phyloP scores from a whole-genome alignment of 352 stramenopile genomes.

The Achlya hypogyna region DNA sequence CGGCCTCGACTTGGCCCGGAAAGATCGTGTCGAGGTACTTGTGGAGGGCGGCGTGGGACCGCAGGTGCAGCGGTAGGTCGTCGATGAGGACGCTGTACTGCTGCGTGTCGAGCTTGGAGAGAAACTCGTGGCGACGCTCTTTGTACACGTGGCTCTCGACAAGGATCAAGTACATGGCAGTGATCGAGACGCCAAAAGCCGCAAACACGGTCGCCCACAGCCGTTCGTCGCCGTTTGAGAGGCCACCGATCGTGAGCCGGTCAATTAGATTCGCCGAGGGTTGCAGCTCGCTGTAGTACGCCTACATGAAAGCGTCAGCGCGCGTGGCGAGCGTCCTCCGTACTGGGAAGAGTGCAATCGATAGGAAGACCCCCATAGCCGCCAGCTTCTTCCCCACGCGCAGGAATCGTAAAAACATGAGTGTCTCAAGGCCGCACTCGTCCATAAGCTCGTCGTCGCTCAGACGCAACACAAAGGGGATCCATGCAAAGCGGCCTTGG shows the following conservation, averaged over 20 bases:
- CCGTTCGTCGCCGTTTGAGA: conserved; percentile 36
- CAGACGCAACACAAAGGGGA: conserved; percentile 50
- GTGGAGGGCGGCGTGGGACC: conserved; percentile 44
- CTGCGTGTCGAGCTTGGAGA: conserved; percentile 42
- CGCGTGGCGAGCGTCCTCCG: neutral
- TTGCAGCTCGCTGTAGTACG: conserved; percentile 11
- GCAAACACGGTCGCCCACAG: conserved; percentile 50
- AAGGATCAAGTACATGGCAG: conserved; percentile 46
- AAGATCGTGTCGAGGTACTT: conserved; percentile 66
- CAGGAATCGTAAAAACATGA: conserved; percentile 69
- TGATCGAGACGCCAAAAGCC: conserved; percentile 39
- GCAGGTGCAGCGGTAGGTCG: conserved; percentile 44
- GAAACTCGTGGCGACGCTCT: conserved; percentile 53
- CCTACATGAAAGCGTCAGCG: conserved; percentile 2
- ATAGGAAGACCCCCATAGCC: conserved; percentile 38
- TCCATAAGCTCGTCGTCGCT: conserved; percentile 48
- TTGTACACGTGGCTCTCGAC: conserved; percentile 52
- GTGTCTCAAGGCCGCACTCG: conserved; percentile 55
- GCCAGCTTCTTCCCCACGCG: conserved; percentile 59
- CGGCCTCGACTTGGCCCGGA: conserved; percentile 42
- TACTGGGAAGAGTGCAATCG: conserved; percentile 59
- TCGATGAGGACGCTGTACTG: conserved; percentile 70
- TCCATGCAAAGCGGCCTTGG: conserved; percentile 33
- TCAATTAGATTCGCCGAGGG: neutral
- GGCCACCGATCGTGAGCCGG: conserved; percentile 14